Evolutionary conservation across 2,329 filamentous ascomycete genomes (phyloP), one percentile per base, ranked within the genome.

Genomic region (Calonectria honghensis): DNA sequence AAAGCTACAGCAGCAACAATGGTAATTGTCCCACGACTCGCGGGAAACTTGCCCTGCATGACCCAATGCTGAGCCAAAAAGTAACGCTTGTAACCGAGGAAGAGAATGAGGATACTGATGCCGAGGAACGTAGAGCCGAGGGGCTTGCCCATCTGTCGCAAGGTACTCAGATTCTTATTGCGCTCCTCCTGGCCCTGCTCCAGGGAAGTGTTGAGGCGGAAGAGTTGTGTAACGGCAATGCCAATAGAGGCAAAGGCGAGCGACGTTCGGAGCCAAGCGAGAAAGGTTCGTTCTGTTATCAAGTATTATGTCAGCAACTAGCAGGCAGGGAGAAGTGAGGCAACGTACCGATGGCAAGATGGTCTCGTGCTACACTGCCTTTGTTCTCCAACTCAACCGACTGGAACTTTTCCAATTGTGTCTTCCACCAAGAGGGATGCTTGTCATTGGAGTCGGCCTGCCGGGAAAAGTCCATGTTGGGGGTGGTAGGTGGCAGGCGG

Each of bases 301-400:
- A 13, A 9, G n/a, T 20, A 27, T 18, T 31, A n/a, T 31, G 20
- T 79, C 51, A 80, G 74, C n/a, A 3, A 9, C 24, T 45, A 13
- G 41, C 11, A 51, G 4, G 37, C 24, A 20, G n/a, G 11, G 14
- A 31, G 14, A 51, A 5, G n/a, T 37, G 11, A 31, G 18, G 27
- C 16, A 18, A 48, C 37, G 37, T 85, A 96, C 94, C 94, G 64
- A 97, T 86, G 29, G 95, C 95, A 70, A 97, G 87, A 86, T 97
- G 95, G 84, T 97, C 95, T 80, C 95, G 88, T 14, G 95, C 95
- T 50, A 96, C 94, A 82, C 93, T 95, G 50, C 95, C 95, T 85
- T 95, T 96, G 82, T 97, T 97, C 84, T 97, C 95, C 74, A 97
- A 85, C 86, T 96, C 94, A 67, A 97, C 89, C 6, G 90, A 91